Percentiles rank a stretch among this genome's conserved stretches.
These are phyloP conservation scores for Aegilops bicornis DNA, from an alignment of 176 grass and related monocot species.

Conservation along the genomic window DNA sequence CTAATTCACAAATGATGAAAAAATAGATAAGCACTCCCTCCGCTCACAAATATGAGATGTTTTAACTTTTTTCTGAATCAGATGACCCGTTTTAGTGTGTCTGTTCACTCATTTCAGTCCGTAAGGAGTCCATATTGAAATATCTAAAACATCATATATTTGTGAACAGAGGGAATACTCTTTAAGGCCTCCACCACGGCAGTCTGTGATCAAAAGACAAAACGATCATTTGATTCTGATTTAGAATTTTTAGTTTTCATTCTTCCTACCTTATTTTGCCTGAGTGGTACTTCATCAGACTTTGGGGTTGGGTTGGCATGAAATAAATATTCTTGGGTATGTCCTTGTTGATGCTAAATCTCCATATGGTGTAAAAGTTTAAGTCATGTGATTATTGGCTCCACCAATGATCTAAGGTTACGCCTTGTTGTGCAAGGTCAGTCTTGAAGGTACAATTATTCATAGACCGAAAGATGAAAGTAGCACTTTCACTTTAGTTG, in stretches of 20 bases:
- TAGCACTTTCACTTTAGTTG: background rate
- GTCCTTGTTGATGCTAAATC: background rate
- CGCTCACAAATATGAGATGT: too few species aligned
- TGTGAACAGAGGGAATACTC: too few species aligned
- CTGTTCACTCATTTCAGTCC: too few species aligned
- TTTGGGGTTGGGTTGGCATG: background rate
- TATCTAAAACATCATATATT: background rate
- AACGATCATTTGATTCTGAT: background rate
- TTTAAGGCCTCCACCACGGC: background rate
- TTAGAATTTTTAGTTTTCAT: background rate
- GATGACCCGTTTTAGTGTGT: too few species aligned
- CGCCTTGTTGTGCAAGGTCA: background rate
- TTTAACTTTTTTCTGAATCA: too few species aligned
- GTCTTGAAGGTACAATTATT: background rate
- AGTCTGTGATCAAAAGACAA: background rate
- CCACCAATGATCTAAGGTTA: background rate
- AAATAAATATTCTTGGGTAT: background rate
- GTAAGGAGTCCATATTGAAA: background rate
- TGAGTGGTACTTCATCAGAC: background rate
- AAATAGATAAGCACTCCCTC: background rate
- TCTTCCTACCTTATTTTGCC: background rate
- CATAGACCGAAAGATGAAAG: background rate
- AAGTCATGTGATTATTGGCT: background rate
- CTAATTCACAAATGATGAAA: background rate
- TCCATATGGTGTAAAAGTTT: background rate